phyloP scores from a whole-genome alignment of 2,329 filamentous ascomycete genomes.

The Penicillium sp. region DNA sequence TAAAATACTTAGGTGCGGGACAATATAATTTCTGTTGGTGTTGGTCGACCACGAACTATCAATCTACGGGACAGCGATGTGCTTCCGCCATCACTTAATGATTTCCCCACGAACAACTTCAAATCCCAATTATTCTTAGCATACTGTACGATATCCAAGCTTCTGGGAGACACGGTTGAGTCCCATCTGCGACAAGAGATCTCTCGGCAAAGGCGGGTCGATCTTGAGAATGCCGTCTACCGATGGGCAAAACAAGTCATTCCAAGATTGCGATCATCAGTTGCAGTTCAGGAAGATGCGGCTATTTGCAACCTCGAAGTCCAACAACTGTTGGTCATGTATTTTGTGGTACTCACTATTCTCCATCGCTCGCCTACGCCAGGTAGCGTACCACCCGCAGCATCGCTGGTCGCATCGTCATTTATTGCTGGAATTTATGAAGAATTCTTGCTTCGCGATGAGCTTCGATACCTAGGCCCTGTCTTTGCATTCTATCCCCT shows the following conservation, averaged over 20 bases:
- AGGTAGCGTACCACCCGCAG: slow-evolving; percentile 33
- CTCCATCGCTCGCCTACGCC: slow-evolving; percentile 36
- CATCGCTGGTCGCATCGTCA: slow-evolving; percentile 41
- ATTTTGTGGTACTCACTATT: slow-evolving; percentile 41
- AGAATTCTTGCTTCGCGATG: slow-evolving; percentile 41
- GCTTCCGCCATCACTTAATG: slow-evolving; percentile 34
- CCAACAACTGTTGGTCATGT: slow-evolving; percentile 37
- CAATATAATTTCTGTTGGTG: slow-evolving; percentile 41
- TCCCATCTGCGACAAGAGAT: slow-evolving; percentile 35
- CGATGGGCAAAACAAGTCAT: slow-evolving; percentile 40
- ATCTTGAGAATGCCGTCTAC: slow-evolving; percentile 40
- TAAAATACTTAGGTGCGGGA: slow-evolving; percentile 32
- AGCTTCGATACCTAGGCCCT: slow-evolving; percentile 41
- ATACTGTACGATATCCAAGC: slow-evolving; percentile 41
- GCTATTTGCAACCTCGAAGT: slow-evolving; percentile 31
- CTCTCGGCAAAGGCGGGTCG: slow-evolving; percentile 29
- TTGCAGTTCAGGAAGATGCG: slow-evolving; percentile 16
- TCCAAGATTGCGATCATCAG: slow-evolving; percentile 19
- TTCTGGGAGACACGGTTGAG: slow-evolving; percentile 43
- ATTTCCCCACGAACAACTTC: slow-evolving; percentile 33
- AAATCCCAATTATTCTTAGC: slow-evolving; percentile 36
- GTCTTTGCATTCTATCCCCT: slow-evolving; percentile 45
- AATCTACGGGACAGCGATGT: slow-evolving; percentile 43
- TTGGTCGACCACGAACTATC: slow-evolving; percentile 42
- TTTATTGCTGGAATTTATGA: slow-evolving; percentile 44